Base-by-base conservation (phyloP, 352 stramenopile genomes). In the Peronospora destructor region DNA sequence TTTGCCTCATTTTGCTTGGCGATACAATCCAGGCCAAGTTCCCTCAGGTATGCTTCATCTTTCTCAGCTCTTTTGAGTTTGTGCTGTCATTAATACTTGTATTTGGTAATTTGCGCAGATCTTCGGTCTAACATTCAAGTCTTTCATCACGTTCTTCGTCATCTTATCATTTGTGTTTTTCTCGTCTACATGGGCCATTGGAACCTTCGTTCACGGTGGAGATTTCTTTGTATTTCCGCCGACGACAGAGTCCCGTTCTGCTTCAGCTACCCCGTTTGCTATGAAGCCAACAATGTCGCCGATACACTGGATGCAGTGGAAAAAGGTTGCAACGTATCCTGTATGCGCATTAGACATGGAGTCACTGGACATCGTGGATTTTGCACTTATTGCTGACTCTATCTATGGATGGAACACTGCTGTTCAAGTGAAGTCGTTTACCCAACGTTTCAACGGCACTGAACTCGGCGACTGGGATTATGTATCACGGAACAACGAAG, bases 81-180 rank as follows among this genome's bases (percentile, higher is more conserved):
- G 14, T 38, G 11, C 19, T 16, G 32, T n/a, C 25, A 43, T 37
- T 61, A n/a, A 64, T 40, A n/a, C 13, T 16, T 45, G 13, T n/a
- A 43, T 13, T 12, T 35, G 4, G 14, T 36, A 2, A 19, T 35
- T 6, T 45, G 10, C 9, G 29, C 45, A 89, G 68, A 85, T 91
- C 44, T 94, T 94, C 30, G 83, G 83, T n/a, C 59, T 72, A 17
- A 83, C 83, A 1, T 94, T 94, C 68, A 84, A 84, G 53, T 81
- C 75, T 12, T 94, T 94, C 45, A 89, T 94, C 65, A 88, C 76
- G 16, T 68, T 71, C 23, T 91, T 94, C 47, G 78, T 94, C 5
- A 59, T 91, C 34, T 37, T 94, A 6, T 91, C 80, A 30, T 91
- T 91, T 41, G 65, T 91, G 6, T 94, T 94, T 58, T 94, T 94